Base-by-base conservation (phyloP, 1,139 yeast genomes). In the Debaryomycetaceae sp. region DNA sequence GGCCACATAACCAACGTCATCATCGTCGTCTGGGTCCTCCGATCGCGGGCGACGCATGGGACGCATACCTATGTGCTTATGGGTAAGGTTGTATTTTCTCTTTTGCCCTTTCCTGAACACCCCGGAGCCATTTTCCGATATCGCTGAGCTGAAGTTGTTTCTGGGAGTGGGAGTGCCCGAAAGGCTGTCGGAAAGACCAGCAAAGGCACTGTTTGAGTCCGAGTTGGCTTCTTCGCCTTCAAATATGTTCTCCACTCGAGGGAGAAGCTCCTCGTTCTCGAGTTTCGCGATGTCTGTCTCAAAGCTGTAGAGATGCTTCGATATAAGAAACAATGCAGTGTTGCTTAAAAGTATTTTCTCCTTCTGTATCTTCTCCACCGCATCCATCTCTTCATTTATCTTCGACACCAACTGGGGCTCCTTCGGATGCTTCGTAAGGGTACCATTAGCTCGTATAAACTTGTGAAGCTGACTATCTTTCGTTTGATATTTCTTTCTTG, bases 381-480 rank as follows among this genome's bases (percentile, higher is more conserved):
- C 66, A 38, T 75, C 77, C 70, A 85, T 80, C 47, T 86, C 95
- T 39, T 85, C 85, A 40, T 80, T 78, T 6, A 93, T 85, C 56
- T 85, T 85, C 36, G 78, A 74, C 54, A 79, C 78, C 8, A 87
- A 60, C 50, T 78, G 85, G 38, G 72, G 80, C 58, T 93, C 99
- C 53, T 89, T 87, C 2, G 97, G 95, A 61, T 87, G 87, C 52
- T 83, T 87, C 2, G 85, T 77, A 39, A 86, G 65, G 0, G 96
- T 85, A 0, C 98, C 97, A 65, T 89, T 83, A 41, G 89, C 84
- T 52, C 85, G 80, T 47, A 90, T 87, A 60, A 82, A 85, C 62
- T 89, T 90, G 60, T 88, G 96, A 44, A 93, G 70, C 54, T 84
- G 88, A 20, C 78, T 72, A 59, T 93, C 99, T 49, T 87, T 78